phyloP scores from a whole-genome alignment of 1,284 basidiomycete species.

The Cutaneotrichosporon sp. region DNA sequence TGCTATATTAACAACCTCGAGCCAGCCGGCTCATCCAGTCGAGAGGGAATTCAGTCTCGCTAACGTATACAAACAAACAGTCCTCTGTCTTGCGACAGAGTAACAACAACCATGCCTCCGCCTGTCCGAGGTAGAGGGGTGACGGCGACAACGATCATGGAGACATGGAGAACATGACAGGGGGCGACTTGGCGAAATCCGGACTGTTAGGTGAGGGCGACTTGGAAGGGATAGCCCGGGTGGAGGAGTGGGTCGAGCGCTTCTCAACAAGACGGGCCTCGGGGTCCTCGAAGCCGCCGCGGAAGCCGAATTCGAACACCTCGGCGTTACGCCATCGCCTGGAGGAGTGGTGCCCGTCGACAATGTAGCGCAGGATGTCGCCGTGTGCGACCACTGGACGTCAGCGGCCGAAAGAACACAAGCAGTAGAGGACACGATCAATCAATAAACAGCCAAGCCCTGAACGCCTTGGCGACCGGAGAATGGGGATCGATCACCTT shows the following conservation, averaged over 20 bases:
- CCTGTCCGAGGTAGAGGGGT: too few relatives aligned
- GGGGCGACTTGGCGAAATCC: not conserved
- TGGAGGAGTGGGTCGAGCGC: not conserved
- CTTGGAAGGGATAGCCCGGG: not conserved
- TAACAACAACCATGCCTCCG: too few relatives aligned
- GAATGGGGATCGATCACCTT: too few relatives aligned
- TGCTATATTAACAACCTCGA: too few relatives aligned
- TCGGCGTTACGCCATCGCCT: constrained; percentile 47
- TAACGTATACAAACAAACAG: too few relatives aligned
- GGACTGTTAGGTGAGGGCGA: not conserved
- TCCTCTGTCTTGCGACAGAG: too few relatives aligned
- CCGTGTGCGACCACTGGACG: constrained; percentile 46
- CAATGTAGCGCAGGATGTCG: constrained; percentile 44
- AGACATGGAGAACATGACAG: not conserved
- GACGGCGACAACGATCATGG: not conserved
- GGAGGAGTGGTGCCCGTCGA: constrained; percentile 31
- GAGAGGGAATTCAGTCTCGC: too few relatives aligned
- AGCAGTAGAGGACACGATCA: too few relatives aligned
- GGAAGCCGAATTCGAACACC: constrained; percentile 39
- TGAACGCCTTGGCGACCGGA: not conserved
- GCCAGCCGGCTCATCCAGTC: too few relatives aligned
- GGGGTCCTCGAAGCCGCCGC: constrained; percentile 25
- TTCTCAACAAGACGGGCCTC: constrained; percentile 29
- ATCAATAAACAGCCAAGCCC: not conserved
- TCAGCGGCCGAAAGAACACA: constrained; percentile 1